Evolutionary conservation across 331 rosid genomes (phyloP).

Genomic region (Spiraea crenata): DNA sequence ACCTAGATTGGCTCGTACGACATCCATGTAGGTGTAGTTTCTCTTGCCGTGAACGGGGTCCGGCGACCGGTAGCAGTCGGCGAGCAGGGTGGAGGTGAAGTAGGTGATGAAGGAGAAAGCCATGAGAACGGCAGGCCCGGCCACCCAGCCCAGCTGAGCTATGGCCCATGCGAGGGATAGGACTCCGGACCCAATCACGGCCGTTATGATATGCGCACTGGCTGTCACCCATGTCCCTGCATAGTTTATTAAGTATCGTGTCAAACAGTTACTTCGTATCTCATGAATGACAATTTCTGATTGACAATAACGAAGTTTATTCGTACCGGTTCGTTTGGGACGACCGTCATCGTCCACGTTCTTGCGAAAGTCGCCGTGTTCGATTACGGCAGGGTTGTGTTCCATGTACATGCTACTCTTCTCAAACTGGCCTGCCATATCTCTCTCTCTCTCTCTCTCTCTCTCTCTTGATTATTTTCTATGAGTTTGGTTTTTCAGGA

Average conservation of each 20-base stretch:
- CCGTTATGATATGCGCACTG: slow-evolving; percentile 94
- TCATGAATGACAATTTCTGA: background rate
- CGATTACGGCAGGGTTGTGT: slow-evolving; percentile 40
- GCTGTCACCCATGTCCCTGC: slow-evolving; percentile 98
- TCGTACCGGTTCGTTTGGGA: slow-evolving; percentile 61
- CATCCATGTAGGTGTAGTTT: slow-evolving; percentile 86
- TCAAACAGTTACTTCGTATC: background rate
- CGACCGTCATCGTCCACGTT: slow-evolving; percentile 93
- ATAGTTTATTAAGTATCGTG: background rate
- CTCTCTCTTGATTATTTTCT: background rate
- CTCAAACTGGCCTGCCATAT: slow-evolving; percentile 54
- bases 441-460: background rate
- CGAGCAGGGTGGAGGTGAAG: slow-evolving; percentile 92
- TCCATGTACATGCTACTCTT: slow-evolving; percentile 66
- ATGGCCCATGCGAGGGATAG: slow-evolving; percentile 90
- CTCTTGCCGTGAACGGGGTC: slow-evolving; percentile 83
- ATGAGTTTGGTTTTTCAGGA: background rate
- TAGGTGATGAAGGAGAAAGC: slow-evolving; percentile 86
- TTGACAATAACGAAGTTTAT: background rate
- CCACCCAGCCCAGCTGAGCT: slow-evolving; percentile 93
- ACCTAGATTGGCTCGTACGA: slow-evolving; percentile 70
- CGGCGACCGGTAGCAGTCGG: slow-evolving; percentile 78
- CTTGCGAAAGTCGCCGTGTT: slow-evolving; percentile 38
- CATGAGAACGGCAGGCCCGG: slow-evolving; percentile 75
- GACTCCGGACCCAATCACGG: slow-evolving; percentile 97